Evolutionary conservation across 2,329 filamentous ascomycete species (phyloP).

Genomic region (Berkeleyomyces rouxiae): DNA sequence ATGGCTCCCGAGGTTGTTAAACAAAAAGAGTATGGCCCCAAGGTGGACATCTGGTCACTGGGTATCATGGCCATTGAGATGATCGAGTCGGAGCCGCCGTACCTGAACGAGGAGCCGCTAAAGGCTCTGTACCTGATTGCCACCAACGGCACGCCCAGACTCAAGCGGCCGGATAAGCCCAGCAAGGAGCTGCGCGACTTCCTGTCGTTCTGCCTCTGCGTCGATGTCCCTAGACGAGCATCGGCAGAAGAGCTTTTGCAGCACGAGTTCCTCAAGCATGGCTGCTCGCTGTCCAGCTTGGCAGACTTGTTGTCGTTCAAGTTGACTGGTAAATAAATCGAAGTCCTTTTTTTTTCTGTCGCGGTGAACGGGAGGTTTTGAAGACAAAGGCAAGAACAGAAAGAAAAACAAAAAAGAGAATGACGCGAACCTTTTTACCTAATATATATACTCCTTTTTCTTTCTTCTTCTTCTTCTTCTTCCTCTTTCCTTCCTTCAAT

Average conservation of each 20-base stretch:
- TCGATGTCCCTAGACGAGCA: constrained; percentile 87
- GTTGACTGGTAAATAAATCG: constrained; percentile 45
- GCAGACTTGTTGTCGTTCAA: constrained; percentile 81
- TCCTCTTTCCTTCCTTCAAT: too few relatives aligned
- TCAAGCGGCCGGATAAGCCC: constrained; percentile 97
- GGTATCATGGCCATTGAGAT: constrained; percentile 99
- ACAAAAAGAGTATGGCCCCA: constrained; percentile 95
- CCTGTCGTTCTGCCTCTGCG: constrained; percentile 86
- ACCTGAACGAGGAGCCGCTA: constrained; percentile 92
- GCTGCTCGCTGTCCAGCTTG: constrained; percentile 67
- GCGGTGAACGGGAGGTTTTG: neutral
- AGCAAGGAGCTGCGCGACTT: constrained; percentile 97
- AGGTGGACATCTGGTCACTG: constrained; percentile 97
- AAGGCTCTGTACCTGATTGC: constrained; percentile 96
- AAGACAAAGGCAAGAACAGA: neutral
- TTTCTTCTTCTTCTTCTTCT: neutral
- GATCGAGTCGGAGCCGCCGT: constrained; percentile 97
- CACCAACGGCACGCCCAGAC: constrained; percentile 85
- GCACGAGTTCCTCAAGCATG: constrained; percentile 88
- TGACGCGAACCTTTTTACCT: neutral
- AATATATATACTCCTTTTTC: neutral
- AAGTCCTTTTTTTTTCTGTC: neutral
- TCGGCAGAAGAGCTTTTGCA: constrained; percentile 77
- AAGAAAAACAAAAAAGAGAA: neutral
- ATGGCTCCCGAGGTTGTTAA: constrained; percentile 99